Percentiles rank a stretch among this genome's conserved stretches.
These are phyloP conservation scores for Cladosporium sp. DNA, from an alignment of 2,329 filamentous ascomycete genomes.

Conservation along the genomic window DNA sequence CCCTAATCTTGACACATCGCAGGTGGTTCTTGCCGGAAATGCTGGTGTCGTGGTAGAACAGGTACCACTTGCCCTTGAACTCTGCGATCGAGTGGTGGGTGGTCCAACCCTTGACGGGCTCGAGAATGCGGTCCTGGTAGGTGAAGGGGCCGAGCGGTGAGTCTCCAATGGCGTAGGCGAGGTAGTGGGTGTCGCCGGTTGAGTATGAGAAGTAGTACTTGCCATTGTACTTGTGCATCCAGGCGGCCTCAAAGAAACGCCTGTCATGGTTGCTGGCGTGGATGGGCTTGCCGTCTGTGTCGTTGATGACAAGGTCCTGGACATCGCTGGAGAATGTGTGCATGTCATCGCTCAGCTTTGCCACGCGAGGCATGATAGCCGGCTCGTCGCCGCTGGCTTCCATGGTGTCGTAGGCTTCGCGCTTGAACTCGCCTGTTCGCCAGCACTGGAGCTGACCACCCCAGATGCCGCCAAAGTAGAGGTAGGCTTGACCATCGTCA, in stretches of 20 bases:
- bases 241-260: constrained; percentile 76
- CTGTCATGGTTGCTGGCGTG: constrained; percentile 64
- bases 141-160: constrained; percentile 67
- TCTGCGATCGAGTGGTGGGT: constrained; percentile 77
- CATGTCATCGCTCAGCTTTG: constrained; percentile 61
- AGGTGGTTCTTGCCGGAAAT: constrained; percentile 65
- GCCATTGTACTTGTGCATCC: constrained; percentile 68
- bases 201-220: constrained; percentile 41
- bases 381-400: constrained; percentile 48
- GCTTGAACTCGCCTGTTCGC: constrained; percentile 55
- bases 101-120: constrained; percentile 75
- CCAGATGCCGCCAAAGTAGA: constrained; percentile 78
- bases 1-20: constrained; percentile 67
- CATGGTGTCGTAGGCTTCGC: constrained; percentile 22
- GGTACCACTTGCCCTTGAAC: constrained; percentile 65
- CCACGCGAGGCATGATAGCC: constrained; percentile 64
- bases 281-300: constrained; percentile 54
- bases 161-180: constrained; percentile 63
- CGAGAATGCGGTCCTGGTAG: constrained; percentile 65
- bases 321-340: constrained; percentile 52
- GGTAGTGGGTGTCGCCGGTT: constrained; percentile 71
- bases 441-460: constrained; percentile 78
- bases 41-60: constrained; percentile 73
- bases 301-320: constrained; percentile 60
- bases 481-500: constrained; percentile 57